Evolutionary conservation across 1,284 basidiomycete genomes (phyloP).

Genomic region (Papiliotrema flavescens): DNA sequence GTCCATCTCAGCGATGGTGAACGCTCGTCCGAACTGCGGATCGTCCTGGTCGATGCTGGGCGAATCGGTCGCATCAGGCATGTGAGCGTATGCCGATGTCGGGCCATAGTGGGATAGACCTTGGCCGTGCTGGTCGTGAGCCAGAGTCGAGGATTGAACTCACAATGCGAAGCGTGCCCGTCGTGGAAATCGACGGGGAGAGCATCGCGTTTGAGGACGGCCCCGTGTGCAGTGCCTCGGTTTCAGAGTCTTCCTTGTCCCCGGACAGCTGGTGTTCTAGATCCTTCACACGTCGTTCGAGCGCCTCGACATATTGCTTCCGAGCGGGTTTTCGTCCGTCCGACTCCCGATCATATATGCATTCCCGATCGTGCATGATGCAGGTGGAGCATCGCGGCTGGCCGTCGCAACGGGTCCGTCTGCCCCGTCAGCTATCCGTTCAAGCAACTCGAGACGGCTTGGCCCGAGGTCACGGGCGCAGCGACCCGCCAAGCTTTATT

Average conservation of each 20-base stretch:
- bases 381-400: constrained; percentile 1
- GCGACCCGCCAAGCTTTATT: background rate
- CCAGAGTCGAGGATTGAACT: background rate
- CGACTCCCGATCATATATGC: constrained; percentile 20
- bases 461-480: background rate
- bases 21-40: background rate
- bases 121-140: constrained; percentile 1
- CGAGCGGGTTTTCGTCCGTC: constrained; percentile 32
- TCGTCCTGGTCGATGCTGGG: background rate
- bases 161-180: background rate
- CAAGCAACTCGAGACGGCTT: too few species aligned
- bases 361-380: constrained; percentile 11
- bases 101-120: constrained; percentile 11
- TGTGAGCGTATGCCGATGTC: constrained; percentile 13
- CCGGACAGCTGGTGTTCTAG: constrained; percentile 16
- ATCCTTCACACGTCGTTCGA: constrained; percentile 23
- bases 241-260: constrained; percentile 7
- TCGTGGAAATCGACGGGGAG: background rate
- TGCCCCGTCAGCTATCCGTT: background rate
- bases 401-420: constrained; percentile 5
- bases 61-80: constrained; percentile 1
- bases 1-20: background rate
- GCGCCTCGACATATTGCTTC: constrained; percentile 24
- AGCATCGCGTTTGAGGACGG: background rate
- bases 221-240: background rate